phyloP scores from a whole-genome alignment of 345 rosid genomes.

The Gossypium thurberi region DNA sequence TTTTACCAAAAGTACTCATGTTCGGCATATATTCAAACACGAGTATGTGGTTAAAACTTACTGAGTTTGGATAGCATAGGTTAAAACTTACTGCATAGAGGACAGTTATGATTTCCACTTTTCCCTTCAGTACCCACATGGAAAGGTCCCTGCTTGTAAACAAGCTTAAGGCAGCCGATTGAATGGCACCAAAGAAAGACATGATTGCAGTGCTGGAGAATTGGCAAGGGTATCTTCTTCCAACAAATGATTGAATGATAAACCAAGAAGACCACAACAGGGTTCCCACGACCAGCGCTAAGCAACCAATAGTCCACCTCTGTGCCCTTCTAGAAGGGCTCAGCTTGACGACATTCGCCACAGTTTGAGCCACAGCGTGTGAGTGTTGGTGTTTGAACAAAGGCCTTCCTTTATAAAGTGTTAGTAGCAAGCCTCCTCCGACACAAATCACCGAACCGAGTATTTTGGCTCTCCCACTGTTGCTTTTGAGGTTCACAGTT shows the following conservation, averaged over 20 bases:
- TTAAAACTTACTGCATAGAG: conserved; percentile 38
- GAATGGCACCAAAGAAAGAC: conserved; percentile 57
- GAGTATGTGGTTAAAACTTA: neutral
- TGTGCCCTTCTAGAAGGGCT: conserved; percentile 15
- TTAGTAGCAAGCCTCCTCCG: conserved; percentile 37
- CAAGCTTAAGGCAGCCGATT: conserved; percentile 40
- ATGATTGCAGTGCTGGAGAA: conserved; percentile 57
- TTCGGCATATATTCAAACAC: neutral
- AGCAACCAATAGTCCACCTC: conserved; percentile 44
- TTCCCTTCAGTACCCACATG: conserved; percentile 39
- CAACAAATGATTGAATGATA: conserved; percentile 40
- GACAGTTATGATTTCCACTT: conserved; percentile 35
- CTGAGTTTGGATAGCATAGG: no score
- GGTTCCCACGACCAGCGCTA: conserved; percentile 37
- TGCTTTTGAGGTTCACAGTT: conserved; percentile 26
- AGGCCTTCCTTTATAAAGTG: conserved; percentile 40
- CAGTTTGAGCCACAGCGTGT: conserved; percentile 4
- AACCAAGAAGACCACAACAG: conserved; percentile 63
- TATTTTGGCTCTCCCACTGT: conserved; percentile 40
- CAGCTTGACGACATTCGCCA: neutral
- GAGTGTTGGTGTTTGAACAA: conserved; percentile 26
- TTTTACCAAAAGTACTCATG: neutral
- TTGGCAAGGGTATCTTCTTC: conserved; percentile 47
- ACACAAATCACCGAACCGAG: conserved; percentile 36
- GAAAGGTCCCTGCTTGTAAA: conserved; percentile 34